Evolutionary conservation across 2,329 filamentous ascomycete species (phyloP).

Genomic region (Amauroascus verrucosus): DNA sequence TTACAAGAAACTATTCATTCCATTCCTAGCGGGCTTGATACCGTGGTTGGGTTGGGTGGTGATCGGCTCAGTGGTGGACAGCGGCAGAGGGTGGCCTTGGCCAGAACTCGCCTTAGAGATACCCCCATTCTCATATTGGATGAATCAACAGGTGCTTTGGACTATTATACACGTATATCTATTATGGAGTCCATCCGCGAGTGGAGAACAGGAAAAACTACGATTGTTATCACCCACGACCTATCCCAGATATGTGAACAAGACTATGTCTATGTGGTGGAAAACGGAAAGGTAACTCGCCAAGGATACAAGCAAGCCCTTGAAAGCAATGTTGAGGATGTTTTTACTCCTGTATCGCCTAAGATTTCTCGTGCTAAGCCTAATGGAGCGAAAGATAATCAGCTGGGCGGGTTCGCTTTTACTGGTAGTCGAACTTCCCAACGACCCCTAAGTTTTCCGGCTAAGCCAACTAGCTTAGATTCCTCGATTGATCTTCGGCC

Average conservation of each 20-base stretch:
- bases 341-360: background rate
- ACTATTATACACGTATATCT: conserved; percentile 56
- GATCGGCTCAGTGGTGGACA: conserved; percentile 73
- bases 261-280: conserved; percentile 74
- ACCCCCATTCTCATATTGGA: conserved; percentile 75
- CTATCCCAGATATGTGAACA: conserved; percentile 59
- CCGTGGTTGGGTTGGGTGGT: conserved; percentile 59
- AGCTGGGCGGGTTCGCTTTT: background rate
- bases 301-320: conserved; percentile 50
- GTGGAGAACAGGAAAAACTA: conserved; percentile 75
- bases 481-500: background rate
- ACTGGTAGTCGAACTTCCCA: background rate
- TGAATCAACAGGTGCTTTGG: conserved; percentile 77
- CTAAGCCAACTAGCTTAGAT: background rate
- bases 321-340: background rate
- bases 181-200: conserved; percentile 65
- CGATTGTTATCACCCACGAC: conserved; percentile 88
- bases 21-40: conserved; percentile 62
- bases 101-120: conserved; percentile 65
- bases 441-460: background rate
- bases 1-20: conserved; percentile 56
- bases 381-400: background rate
- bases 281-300: conserved; percentile 57
- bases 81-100: conserved; percentile 68
- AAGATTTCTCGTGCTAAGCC: background rate